Percentiles rank a stretch among this genome's conserved stretches.
These are phyloP conservation scores for Hyaloscypha bicolor DNA, from an alignment of 495 filamentous ascomycete genomes.

Conservation along the genomic window DNA sequence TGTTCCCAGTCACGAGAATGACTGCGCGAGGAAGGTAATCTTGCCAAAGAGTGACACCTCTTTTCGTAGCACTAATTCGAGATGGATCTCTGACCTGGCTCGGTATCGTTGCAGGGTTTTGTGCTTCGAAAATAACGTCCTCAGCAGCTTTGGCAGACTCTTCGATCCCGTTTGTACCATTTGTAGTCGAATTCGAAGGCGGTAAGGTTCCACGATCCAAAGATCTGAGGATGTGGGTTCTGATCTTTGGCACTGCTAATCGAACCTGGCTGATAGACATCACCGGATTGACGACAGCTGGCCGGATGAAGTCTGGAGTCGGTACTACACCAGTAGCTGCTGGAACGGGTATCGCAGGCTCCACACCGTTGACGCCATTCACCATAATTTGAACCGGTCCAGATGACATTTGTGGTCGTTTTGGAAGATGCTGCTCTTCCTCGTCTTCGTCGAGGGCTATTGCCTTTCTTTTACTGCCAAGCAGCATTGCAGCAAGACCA, in stretches of 20 bases:
- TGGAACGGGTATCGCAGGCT: constrained; percentile 61
- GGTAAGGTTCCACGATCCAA: constrained; percentile 45
- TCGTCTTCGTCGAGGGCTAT: constrained; percentile 66
- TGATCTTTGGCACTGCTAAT: constrained; percentile 85
- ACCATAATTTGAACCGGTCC: constrained; percentile 74
- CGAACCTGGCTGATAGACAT: constrained; percentile 83
- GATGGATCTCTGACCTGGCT: constrained; percentile 68
- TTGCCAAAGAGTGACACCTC: constrained; percentile 88
- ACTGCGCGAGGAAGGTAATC: constrained; percentile 86
- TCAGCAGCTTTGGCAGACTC: constrained; percentile 64
- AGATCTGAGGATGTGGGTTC: constrained; percentile 71
- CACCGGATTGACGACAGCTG: constrained; percentile 80
- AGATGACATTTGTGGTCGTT: constrained; percentile 57
- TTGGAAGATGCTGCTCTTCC: constrained; percentile 61
- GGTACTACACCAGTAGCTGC: constrained; percentile 61
- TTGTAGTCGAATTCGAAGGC: constrained; percentile 41
- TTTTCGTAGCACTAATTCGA: constrained; percentile 75
- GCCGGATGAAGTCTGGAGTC: constrained; percentile 84
- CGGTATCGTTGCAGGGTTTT: constrained; percentile 54
- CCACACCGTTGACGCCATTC: constrained; percentile 75
- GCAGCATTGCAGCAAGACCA: constrained; percentile 77
- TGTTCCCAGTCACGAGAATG: constrained; percentile 84
- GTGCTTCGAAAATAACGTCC: constrained; percentile 70
- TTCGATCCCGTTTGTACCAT: constrained; percentile 47
- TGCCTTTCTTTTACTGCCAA: constrained; percentile 91